Evolutionary conservation across 2,329 filamentous ascomycete genomes (phyloP), one percentile per base, ranked within the genome.

Genomic region (Sarocladiaceae sp.): DNA sequence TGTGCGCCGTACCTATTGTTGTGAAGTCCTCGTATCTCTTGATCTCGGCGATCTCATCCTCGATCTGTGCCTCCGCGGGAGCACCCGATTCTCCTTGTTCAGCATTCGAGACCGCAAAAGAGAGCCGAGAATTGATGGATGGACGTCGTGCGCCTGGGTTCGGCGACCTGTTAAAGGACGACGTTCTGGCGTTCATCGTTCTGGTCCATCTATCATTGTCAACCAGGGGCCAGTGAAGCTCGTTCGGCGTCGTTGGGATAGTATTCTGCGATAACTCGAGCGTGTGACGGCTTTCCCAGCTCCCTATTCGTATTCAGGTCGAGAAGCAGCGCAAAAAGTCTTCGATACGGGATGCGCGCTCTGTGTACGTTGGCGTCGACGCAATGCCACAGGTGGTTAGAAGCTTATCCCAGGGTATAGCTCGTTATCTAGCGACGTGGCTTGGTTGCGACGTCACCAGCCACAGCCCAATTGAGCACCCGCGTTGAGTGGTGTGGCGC

Each of bases 1-100:
- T 26, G 37, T 28, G 8, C 12, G 8, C 17, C 67, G 61, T 76
- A 86, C 83, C 83, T 80, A 94, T 94, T 1, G 94, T 99, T 5
- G 92, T 96, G 67, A 99, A 99, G 71, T 99, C 94, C 80, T 96
- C 94, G 72, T 99, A 99, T 73, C 93, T 83, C 73, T 97, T 97
- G 67, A 99, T 97, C 75, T 97, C 88, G 23, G 88, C 92, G 65
- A 99, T 96, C 73, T 99, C 94, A 65, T 97, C 92, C 55, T 91
- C 88, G 59, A 96, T 90, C 56, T 86, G 83, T 55, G 86, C 81
- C 62, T 88, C 82, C 52, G 78, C 82, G 25, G 75, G 76, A 11
- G 72, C 72, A 17, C 71, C 71, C 54, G 75, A 71, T 54, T 85
- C 79, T 55, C 83, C 84, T 57, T 77, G 77, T 66, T 90, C 86